A percentile compares a stretch with the other conserved stretches of the same genome.
Conservation (phyloP, 2,329 filamentous ascomycete species). For the Neofusicoccum cordaticola region DNA sequence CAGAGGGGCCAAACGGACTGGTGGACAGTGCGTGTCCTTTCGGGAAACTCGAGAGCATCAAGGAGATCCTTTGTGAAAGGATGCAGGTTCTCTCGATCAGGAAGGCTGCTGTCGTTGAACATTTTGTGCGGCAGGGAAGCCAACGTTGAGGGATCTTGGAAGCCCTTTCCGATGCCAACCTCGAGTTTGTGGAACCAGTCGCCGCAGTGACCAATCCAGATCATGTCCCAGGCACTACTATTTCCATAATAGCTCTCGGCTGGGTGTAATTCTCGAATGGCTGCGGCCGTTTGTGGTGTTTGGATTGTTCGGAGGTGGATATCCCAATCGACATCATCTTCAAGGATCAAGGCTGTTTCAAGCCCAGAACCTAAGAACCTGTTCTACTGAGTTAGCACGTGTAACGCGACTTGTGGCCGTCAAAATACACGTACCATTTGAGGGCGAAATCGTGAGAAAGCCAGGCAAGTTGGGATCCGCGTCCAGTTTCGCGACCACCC, state of each 20-base stretch:
- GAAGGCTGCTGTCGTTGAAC: conserved; percentile 38
- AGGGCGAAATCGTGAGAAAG: conserved; percentile 43
- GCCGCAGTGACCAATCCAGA: conserved; percentile 46
- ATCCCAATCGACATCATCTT: conserved; percentile 48
- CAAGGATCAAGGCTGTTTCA: conserved; percentile 43
- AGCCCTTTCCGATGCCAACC: conserved; percentile 18
- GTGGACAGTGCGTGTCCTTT: conserved; percentile 39
- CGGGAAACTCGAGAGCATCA: conserved; percentile 34
- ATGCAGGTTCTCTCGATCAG: conserved; percentile 35
- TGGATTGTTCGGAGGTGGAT: conserved; percentile 44
- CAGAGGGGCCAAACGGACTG: conserved; percentile 43
- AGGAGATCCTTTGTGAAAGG: conserved; percentile 40
- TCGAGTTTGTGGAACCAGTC: conserved; percentile 37
- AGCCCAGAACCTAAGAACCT: conserved; percentile 43
- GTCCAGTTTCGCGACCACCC: conserved; percentile 26
- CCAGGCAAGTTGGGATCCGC: conserved; percentile 44
- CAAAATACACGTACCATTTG: conserved; percentile 29
- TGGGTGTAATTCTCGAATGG: conserved; percentile 35
- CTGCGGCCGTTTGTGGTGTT: conserved; percentile 39
- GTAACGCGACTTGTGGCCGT: conserved; percentile 25
- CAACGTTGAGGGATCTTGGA: conserved; percentile 28
- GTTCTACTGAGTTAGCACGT: conserved; percentile 8
- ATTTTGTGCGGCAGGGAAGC: conserved; percentile 31
- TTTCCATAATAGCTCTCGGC: conserved; percentile 39
- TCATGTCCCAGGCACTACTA: conserved; percentile 39